phyloP scores from a whole-genome alignment of 176 grass and related monocot species.

The Urochloa ruziziensis region DNA sequence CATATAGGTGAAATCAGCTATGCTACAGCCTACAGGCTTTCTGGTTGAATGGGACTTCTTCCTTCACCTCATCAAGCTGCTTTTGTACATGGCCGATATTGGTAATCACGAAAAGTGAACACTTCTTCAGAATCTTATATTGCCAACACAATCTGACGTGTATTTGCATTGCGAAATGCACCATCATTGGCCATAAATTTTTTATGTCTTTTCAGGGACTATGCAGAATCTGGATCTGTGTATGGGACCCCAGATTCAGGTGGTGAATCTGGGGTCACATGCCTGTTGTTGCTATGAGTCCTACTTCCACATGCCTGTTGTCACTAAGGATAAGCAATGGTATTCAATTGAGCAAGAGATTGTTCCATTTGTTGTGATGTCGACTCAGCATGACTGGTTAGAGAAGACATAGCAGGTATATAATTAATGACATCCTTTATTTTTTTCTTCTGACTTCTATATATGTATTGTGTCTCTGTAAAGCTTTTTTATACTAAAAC shows the following conservation, averaged over 20 bases:
- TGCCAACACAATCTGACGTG: not conserved
- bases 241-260: slow-evolving; percentile 76
- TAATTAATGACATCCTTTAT: not conserved
- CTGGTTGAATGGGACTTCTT: slow-evolving; percentile 78
- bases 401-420: slow-evolving; percentile 59
- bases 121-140: not conserved
- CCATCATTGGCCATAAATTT: not conserved
- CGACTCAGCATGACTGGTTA: slow-evolving; percentile 72
- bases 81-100: slow-evolving; percentile 79
- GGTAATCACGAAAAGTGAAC: slow-evolving; percentile 84
- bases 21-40: slow-evolving; percentile 80
- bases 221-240: slow-evolving; percentile 52
- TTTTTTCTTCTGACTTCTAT: not conserved
- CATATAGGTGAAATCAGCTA: slow-evolving; percentile 96
- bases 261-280: slow-evolving; percentile 72
- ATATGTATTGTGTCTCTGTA: not conserved
- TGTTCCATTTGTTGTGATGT: slow-evolving; percentile 74
- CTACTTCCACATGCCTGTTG: slow-evolving; percentile 77
- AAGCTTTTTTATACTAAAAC: too few species aligned
- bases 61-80: slow-evolving; percentile 59
- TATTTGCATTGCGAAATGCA: not conserved
- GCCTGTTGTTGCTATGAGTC: slow-evolving; percentile 82
- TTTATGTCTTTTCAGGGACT: slow-evolving; percentile 48
- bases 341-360: slow-evolving; percentile 84
- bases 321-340: slow-evolving; percentile 70